Percentiles rank a stretch among this genome's conserved stretches.
Conservation (phyloP, 306 rosid species). For the Styphnolobium japonicum region DNA sequence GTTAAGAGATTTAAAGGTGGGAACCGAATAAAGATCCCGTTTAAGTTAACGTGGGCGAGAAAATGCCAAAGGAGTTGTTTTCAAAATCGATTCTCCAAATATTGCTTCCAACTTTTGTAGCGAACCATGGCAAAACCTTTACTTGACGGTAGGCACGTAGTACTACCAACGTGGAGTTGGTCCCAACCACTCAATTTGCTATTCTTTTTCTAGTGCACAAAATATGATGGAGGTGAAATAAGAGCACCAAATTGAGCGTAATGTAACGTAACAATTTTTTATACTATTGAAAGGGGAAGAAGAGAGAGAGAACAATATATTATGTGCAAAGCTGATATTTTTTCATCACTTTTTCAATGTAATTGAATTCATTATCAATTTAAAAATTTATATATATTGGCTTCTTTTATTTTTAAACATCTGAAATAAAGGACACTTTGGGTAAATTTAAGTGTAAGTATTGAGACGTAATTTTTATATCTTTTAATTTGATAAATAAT, state of each 20-base stretch:
- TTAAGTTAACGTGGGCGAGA: background rate
- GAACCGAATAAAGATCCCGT: conserved; percentile 17
- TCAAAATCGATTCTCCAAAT: conserved; percentile 34
- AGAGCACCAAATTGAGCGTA: background rate
- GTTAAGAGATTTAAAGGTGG: background rate
- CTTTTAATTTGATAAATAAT: too few relatives aligned
- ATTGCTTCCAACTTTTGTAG: conserved; percentile 48
- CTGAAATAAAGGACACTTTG: too few relatives aligned
- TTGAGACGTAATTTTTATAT: too few relatives aligned
- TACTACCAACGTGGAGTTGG: conserved; percentile 33
- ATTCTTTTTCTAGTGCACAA: background rate
- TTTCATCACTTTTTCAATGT: too few relatives aligned
- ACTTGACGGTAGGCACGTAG: background rate
- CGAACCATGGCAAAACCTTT: conserved; percentile 7
- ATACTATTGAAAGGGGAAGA: too few relatives aligned
- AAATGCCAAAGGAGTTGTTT: conserved; percentile 46
- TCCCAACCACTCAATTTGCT: conserved; percentile 33
- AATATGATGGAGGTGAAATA: background rate
- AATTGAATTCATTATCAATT: too few relatives aligned
- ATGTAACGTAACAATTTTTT: background rate
- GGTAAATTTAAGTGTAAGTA: too few relatives aligned
- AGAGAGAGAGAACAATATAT: too few relatives aligned
- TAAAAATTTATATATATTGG: too few relatives aligned
- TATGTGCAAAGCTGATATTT: too few relatives aligned
- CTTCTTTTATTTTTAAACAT: too few relatives aligned